Evolutionary conservation across 1,284 basidiomycete genomes (phyloP).

Genomic region (Paramarasmius palmivorus): DNA sequence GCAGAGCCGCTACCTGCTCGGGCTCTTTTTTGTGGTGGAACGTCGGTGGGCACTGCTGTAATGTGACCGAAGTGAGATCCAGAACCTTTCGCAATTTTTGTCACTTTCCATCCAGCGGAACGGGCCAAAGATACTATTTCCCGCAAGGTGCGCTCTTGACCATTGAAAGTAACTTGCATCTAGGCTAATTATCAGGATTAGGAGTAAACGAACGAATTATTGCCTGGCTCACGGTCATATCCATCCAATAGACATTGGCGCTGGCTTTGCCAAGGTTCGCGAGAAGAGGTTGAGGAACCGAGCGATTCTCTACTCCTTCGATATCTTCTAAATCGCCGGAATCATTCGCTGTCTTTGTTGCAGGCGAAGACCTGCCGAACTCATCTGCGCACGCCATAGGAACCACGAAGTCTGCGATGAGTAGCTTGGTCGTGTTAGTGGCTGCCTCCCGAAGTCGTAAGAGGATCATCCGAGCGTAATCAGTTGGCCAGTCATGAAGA

Average conservation of each 20-base stretch:
- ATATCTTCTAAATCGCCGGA: conserved; percentile 31
- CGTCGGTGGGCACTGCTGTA: conserved; percentile 56
- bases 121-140: conserved; percentile 57
- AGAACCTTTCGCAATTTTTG: conserved; percentile 55
- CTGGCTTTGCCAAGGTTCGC: conserved; percentile 72
- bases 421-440: conserved; percentile 50
- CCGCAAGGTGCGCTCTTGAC: conserved; percentile 69
- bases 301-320: conserved; percentile 43
- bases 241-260: conserved; percentile 72
- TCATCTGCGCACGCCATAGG: conserved; percentile 66
- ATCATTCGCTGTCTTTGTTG: conserved; percentile 8
- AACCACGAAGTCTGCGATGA: conserved; percentile 69
- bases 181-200: conserved; percentile 25
- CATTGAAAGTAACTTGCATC: conserved; percentile 75
- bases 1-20: conserved; percentile 26
- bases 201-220: conserved; percentile 3
- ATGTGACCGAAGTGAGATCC: conserved; percentile 69
- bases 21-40: conserved; percentile 36
- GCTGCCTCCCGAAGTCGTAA: conserved; percentile 53
- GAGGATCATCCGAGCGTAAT: conserved; percentile 52
- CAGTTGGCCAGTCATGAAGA: conserved; percentile 75
- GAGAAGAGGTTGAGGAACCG: conserved; percentile 57
- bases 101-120: conserved; percentile 69
- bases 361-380: conserved; percentile 23
- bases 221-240: conserved; percentile 53